phyloP scores from a whole-genome alignment of 2,329 filamentous ascomycete species.

The Monosporascus sp. region DNA sequence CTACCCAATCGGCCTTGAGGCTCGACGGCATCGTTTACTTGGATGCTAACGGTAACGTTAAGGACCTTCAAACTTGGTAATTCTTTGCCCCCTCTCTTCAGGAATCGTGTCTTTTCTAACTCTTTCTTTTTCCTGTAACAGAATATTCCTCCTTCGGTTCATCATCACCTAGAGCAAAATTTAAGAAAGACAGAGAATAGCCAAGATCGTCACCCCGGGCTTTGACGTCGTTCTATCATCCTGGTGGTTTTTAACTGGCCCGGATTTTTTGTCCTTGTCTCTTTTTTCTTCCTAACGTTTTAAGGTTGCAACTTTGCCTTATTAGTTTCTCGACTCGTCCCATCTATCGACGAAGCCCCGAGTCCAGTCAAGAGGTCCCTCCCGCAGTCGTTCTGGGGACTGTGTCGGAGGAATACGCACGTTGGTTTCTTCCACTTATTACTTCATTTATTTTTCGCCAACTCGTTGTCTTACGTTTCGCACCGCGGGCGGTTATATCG shows the following conservation, averaged over 20 bases:
- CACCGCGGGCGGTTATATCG: conserved; percentile 28
- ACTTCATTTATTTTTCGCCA: conserved; percentile 15
- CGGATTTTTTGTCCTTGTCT: conserved; percentile 3
- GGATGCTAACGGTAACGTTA: neutral
- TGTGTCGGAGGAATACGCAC: conserved; percentile 11
- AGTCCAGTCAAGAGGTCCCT: conserved; percentile 6
- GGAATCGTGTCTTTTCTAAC: neutral
- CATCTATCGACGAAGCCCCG: neutral
- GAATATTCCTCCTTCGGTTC: neutral
- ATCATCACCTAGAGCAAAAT: neutral
- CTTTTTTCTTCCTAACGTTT: conserved; percentile 3
- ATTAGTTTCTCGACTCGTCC: neutral
- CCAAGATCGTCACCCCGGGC: neutral
- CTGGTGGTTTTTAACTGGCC: conserved; percentile 12
- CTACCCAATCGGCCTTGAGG: neutral
- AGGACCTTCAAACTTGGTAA: neutral
- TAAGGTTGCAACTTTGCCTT: neutral
- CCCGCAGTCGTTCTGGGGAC: conserved; percentile 9
- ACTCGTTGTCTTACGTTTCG: conserved; percentile 15
- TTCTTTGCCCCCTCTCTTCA: neutral
- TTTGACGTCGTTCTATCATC: conserved; percentile 2
- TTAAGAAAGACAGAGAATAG: neutral
- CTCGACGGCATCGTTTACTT: neutral
- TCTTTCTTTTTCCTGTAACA: neutral
- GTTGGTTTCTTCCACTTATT: conserved; percentile 14